These are phyloP conservation scores for Wickerhamomyces sp. DNA, from an alignment of 1,139 yeast species.

Conservation along the genomic window DNA sequence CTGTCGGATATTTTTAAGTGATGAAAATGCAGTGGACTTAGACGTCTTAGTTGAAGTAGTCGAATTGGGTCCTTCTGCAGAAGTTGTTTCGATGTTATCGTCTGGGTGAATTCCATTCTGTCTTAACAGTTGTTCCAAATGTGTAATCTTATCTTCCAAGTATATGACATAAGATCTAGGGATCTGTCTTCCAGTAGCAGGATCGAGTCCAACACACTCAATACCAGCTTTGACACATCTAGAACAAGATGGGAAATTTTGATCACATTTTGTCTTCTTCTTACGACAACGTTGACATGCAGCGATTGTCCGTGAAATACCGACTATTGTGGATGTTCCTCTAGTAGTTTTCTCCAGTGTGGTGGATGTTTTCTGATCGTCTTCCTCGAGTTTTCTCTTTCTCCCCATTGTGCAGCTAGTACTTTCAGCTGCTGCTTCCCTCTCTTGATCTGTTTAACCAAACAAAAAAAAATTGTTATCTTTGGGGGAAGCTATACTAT, in stretches of 20 bases:
- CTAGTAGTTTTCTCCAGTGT: conserved; percentile 2
- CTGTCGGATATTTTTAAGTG: conserved; percentile 15
- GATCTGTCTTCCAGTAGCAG: conserved; percentile 81
- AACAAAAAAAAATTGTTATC: no score
- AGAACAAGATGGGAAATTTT: conserved; percentile 72
- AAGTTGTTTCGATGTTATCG: neutral
- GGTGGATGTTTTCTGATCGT: neutral
- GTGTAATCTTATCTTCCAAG: conserved; percentile 59
- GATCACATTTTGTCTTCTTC: conserved; percentile 81
- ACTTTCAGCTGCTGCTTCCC: no score
- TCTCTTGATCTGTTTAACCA: no score
- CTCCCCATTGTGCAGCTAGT: neutral
- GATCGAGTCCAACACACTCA: conserved; percentile 79
- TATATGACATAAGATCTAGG: conserved; percentile 78
- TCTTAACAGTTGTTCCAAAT: conserved; percentile 46
- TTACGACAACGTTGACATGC: conserved; percentile 82
- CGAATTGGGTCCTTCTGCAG: neutral
- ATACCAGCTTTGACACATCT: conserved; percentile 63
- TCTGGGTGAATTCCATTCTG: conserved; percentile 35
- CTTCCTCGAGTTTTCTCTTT: conserved; percentile 1
- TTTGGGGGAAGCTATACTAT: no score
- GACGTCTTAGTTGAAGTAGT: neutral
- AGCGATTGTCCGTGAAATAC: conserved; percentile 53
- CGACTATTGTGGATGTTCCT: conserved; percentile 25
- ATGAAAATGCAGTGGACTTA: conserved; percentile 16